Base-by-base conservation (phyloP, 192 early-diverging fungal genomes). In the Coemansia sp. region DNA sequence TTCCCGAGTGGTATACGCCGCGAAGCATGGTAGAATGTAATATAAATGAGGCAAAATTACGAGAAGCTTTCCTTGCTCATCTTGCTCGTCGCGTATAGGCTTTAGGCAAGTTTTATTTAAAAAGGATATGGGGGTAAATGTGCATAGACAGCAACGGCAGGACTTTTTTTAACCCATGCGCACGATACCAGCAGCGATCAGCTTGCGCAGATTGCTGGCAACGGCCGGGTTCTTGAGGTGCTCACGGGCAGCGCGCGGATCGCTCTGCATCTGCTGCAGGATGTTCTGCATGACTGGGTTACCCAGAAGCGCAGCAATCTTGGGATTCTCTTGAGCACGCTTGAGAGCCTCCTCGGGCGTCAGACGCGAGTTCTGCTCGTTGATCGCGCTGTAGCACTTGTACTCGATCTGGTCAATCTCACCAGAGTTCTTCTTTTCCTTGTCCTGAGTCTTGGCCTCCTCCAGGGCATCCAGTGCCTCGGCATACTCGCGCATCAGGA, bases 231-330 rank as follows among this genome's bases (percentile, higher is more conserved):
- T 98, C 84, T 96, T 94, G 76, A 99, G 81, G 62, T 99, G 95
- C 80, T 96, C 95, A 56, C 86, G 86, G 24, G 87, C 88, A 37
- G 96, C 95, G 53, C 84, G 82, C 10, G 96, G 96, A 71, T 99
- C 92, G 58, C 89, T 82, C 76, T 98, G 93, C 93, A 96, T 96
- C 77, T 96, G 94, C 74, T 94, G 86, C 61, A 99, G 84, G 58
- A 99, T 98, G 71, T 85, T 84, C 66, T 92, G 89, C 96, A 99
- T 99, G 59, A 92, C 85, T 13, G 96, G 96, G 75, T 99, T 95
- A 18, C 65, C 82, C 69, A 99, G 80, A 59, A 98, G 85, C 55
- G 80, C 79, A 62, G 85, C 83, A 18, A 98, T 86, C 77, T 96
- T 94, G 53, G 96, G 96, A 71, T 99, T 87, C 44, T 89, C 83